These are phyloP conservation scores for Fusarium dlaminii DNA, from an alignment of 2,329 filamentous ascomycete species.

Conservation along the genomic window DNA sequence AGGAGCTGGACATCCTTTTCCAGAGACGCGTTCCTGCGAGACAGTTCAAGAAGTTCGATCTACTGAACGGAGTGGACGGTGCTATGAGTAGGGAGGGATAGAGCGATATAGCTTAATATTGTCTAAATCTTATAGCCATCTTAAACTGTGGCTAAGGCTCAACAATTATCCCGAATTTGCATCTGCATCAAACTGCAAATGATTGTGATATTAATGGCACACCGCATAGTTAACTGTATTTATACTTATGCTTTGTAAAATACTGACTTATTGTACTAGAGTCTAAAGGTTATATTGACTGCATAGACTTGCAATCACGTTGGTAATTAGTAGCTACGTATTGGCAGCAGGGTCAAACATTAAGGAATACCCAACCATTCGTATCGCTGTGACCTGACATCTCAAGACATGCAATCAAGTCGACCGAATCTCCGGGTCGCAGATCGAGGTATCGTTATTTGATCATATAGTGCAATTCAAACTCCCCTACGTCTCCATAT, in stretches of 20 bases:
- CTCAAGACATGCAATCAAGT: too few species aligned
- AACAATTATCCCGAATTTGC: neutral
- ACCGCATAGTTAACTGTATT: neutral
- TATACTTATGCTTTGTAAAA: neutral
- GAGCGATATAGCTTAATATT: fast-evolving
- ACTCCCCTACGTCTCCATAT: neutral
- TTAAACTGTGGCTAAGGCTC: fast-evolving
- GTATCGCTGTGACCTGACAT: neutral
- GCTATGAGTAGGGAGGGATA: neutral
- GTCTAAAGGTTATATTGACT: neutral
- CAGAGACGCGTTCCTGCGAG: constrained; percentile 44
- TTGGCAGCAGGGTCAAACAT: neutral
- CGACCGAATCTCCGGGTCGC: neutral
- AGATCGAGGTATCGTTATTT: neutral
- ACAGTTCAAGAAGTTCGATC: constrained; percentile 45
- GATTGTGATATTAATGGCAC: fast-evolving
- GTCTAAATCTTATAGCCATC: too few species aligned
- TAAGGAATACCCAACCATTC: neutral
- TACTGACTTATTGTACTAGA: neutral
- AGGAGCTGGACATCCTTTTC: constrained; percentile 49
- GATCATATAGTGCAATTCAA: neutral
- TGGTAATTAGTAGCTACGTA: too few species aligned
- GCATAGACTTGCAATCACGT: neutral
- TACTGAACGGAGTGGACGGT: neutral
- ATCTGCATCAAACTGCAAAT: neutral